Base-by-base conservation (phyloP, 2,329 filamentous ascomycete genomes). In the Penicillium griseofulvum region DNA sequence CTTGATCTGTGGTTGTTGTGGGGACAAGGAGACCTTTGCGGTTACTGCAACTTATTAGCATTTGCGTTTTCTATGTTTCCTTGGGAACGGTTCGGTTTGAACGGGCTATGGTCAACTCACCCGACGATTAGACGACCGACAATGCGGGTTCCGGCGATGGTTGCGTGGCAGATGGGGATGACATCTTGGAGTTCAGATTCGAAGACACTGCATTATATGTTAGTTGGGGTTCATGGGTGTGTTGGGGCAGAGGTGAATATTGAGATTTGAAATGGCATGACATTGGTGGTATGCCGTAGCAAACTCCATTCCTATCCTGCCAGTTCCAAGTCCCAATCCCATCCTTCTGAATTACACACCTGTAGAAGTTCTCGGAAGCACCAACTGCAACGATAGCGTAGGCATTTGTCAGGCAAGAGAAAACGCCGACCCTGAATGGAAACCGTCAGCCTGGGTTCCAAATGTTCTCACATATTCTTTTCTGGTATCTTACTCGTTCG, bases 281-380 rank as follows among this genome's bases (percentile, higher is more conserved):
- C 11, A 10, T 33, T n/a, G 16, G 14, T 10, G 10, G n/a, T 16
- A 52, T 31, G 41, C 14, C 14, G 16, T 14, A 5, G 6, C 26
- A 29, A 4, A n/a, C 33, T 31, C 12, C 31, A 17, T 38, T 11
- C 24, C 24, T 24, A 37, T 17, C 24, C 14, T 38, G 31, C 41
- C 49, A 31, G 17, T 45, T n/a, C n/a, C 24, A 22, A 51, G 17
- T 31, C 24, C 14, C 24, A 52, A 24, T 16, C 34, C 17, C 11
- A 14, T 14, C 34, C 36, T 33, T 39, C 33, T 36, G 37, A 4
- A 26, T 17, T 50, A 65, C 76, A 59, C 74, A 88, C 86, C 85
- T 92, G 86, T 97, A 97, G 78, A 99, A 99, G 84, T 97, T 97
- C 82, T 97, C 92, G 71, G 91, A 96, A 68, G 90, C 92, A 71